A percentile compares a stretch with the other conserved stretches of the same genome.
Evolutionary conservation across 2,329 filamentous ascomycete species (phyloP).

Genomic region (Aurifilum marmelostoma): DNA sequence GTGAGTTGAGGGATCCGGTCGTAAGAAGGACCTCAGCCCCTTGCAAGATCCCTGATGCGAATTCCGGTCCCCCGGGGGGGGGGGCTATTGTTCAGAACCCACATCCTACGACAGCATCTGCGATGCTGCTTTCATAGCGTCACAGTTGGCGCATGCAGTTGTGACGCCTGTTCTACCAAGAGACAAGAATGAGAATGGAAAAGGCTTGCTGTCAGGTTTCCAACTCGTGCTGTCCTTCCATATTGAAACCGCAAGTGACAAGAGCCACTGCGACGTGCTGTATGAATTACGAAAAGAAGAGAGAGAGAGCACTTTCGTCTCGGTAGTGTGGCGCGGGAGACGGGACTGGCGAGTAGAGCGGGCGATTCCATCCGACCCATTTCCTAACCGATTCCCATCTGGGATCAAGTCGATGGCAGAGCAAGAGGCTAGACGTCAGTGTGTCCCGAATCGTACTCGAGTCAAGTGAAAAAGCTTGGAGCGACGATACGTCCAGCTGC

Average conservation of each 20-base stretch:
- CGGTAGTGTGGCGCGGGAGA: conserved; percentile 1
- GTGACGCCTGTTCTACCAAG: background rate
- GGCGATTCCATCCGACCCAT: background rate
- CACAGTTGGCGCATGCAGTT: background rate
- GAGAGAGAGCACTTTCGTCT: background rate
- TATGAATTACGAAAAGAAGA: background rate
- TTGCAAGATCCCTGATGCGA: conserved; percentile 18
- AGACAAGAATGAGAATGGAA: background rate
- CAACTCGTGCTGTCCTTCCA: background rate
- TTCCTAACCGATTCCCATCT: conserved; percentile 1
- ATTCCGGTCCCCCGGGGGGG: background rate
- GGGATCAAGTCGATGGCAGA: background rate
- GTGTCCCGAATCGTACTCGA: conserved; percentile 2
- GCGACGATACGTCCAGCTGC: background rate
- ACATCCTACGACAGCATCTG: too few species aligned
- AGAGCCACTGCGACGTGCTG: background rate
- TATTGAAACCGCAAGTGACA: background rate
- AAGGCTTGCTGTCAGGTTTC: background rate
- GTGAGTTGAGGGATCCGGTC: background rate
- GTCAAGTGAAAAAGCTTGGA: background rate
- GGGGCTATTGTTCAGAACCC: conserved; percentile 9
- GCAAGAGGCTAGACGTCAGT: background rate
- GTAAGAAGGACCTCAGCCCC: background rate
- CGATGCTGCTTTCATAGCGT: background rate
- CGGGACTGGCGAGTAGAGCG: background rate